Base-by-base conservation (phyloP, 1,284 basidiomycete species). In the Vanrija humicola region DNA sequence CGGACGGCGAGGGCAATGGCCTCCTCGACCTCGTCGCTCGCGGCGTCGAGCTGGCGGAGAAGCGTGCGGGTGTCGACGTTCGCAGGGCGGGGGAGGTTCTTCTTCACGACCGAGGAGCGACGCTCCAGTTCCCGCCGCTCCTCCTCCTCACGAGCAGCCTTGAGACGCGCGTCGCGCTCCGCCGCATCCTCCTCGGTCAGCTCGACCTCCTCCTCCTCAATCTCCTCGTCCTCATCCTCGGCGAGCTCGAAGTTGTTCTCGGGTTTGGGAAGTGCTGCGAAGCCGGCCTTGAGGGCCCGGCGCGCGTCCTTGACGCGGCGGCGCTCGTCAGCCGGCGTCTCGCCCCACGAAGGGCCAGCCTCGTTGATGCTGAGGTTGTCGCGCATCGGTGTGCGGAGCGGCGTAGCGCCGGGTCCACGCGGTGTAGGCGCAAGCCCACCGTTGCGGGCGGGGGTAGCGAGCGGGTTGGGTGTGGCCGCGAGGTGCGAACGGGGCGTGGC, bases 221-320 rank as follows among this genome's bases (percentile, higher is more conserved):
- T 76, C 2, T 78, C 83, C 2, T 84, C 84, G 10, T 82, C 84
- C 56, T 92, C 91, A 5, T 91, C 91, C 5, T 97, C 86, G 23
- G 95, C 83, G 43, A 99, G 79, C 76, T 98, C 94, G 68, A 98
- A 98, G 76, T 98, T 95, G 74, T 98, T 98, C 79, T 97, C 92
- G 0, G 96, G 94, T 63, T 86, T 86, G 0, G 96, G 96, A 16
- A 99, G 80, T 59, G 79, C 86, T 71, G 82, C 83, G 74, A 99
- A 96, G 1, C 89, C 89, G 18, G 86, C 83, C 65, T 87, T 82
- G 50, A 98, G 81, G 2, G 87, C 84, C 43, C 85, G 82, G 69
- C 88, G 88, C 12, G 83, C 81, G 40, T 86, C 84, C 54, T 81
- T 82, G 18, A 77, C 73, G 16, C 84, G 84, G 46, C 85, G 75